Percentiles rank a stretch among this genome's conserved stretches.
phyloP scores from a whole-genome alignment of 2,329 filamentous ascomycete species.

The Epicoccum nigrum region DNA sequence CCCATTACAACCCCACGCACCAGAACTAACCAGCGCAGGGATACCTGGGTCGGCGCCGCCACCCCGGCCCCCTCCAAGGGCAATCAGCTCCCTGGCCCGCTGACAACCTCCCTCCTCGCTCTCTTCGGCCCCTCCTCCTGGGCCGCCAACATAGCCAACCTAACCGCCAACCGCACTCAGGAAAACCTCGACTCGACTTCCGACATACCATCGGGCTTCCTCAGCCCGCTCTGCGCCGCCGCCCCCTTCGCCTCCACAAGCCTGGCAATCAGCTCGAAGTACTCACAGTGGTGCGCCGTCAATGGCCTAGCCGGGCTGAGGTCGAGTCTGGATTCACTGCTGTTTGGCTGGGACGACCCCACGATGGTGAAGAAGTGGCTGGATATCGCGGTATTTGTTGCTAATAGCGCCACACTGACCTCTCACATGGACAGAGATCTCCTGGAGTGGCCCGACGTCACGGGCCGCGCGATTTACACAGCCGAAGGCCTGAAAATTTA shows the following conservation, averaged over 20 bases:
- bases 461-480: conserved; percentile 2
- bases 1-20: not conserved
- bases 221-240: not conserved
- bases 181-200: not conserved
- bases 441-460: not conserved
- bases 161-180: not conserved
- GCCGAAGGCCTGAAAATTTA: not conserved
- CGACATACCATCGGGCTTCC: not conserved
- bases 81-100: not conserved
- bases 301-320: not conserved
- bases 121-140: conserved; percentile 6
- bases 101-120: conserved; percentile 1
- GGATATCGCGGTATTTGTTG: not conserved
- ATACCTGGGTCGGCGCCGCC: not conserved
- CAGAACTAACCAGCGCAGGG: not conserved
- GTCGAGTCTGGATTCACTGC: too few species aligned
- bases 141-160: not conserved
- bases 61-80: not conserved
- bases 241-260: not conserved
- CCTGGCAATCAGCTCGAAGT: not conserved
- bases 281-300: not conserved
- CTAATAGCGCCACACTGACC: not conserved
- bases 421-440: not conserved
- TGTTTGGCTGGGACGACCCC: too few species aligned
- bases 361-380: not conserved